Percentiles rank a stretch among this genome's conserved stretches.
phyloP scores from a whole-genome alignment of 2,329 filamentous ascomycete genomes.

The Pseudogymnoascus sp. region DNA sequence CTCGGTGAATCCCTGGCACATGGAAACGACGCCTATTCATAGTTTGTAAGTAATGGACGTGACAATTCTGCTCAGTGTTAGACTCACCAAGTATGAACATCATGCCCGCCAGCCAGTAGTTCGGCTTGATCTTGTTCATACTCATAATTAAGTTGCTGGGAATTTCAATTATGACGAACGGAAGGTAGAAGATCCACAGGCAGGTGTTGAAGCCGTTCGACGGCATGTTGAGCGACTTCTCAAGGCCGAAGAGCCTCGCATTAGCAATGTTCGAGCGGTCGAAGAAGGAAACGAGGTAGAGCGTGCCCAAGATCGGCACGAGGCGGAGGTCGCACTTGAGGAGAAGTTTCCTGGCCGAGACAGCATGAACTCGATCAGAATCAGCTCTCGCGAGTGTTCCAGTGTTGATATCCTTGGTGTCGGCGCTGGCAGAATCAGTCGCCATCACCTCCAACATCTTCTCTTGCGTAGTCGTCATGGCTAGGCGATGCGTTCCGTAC shows the following conservation, averaged over 20 bases:
- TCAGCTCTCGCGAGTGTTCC: background rate
- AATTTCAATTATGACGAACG: conserved; percentile 38
- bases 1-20: conserved; percentile 34
- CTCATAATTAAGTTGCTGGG: conserved; percentile 40
- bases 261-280: conserved; percentile 45
- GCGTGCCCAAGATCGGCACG: conserved; percentile 48
- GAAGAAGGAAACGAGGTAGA: conserved; percentile 48
- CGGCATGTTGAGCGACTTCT: conserved; percentile 32
- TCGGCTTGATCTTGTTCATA: conserved; percentile 31
- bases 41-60: conserved; percentile 13
- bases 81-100: conserved; percentile 34
- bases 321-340: conserved; percentile 18
- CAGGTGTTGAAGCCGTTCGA: conserved; percentile 35
- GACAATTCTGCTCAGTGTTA: background rate
- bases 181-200: conserved; percentile 37
- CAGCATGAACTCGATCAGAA: conserved; percentile 33
- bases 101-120: conserved; percentile 31
- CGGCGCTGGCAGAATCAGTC: conserved; percentile 1
- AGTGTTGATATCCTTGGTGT: background rate
- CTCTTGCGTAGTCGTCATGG: background rate
- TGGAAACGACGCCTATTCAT: conserved; percentile 32
- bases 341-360: conserved; percentile 26
- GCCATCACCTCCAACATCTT: background rate
- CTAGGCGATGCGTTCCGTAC: background rate
- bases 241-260: conserved; percentile 32